Evolutionary conservation across 805 yeast genomes (phyloP), one percentile per base, ranked within the genome.

Genomic region (Ogataea pignaliae): DNA sequence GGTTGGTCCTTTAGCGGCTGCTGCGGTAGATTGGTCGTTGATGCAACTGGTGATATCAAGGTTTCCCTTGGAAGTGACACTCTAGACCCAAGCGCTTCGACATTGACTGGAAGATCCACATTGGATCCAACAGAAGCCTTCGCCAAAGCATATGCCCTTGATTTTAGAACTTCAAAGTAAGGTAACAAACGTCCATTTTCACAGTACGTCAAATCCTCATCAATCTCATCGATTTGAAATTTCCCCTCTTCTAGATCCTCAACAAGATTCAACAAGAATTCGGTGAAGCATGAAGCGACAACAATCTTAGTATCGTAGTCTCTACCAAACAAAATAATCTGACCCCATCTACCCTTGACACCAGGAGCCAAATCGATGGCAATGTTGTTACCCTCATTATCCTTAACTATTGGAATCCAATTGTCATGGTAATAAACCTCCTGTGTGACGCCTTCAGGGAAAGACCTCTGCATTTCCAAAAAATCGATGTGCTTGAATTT

Each of bases 401-500:
- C 99, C 39, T 91, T 88, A 33, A 87, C 79, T 41, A 91, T 65
- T 3, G 99, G 98, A 46, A 91, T 81, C 99, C 99, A 91, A 56
- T 77, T 79, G 3, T 88, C 81, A 63, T 88, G 88, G n/a, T 96
- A 91, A 64, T 88, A 93, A 7, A 81, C 79, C 9, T 77, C 74
- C 60, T 86, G 85, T 37, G 89, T 71, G 11, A 81, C 69, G 6
- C 81, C 83, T 15, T 85, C 85, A 9, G 99, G 99, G 13, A 88
- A 72, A 0, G 93, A 82, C 46, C 73, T 73, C 65, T 84, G 83
- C 61, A 65, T 62, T 34, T 81, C 64, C 53, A 65, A 64, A 50
- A 74, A 71, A 44, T 68, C 66, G 21, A 61, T 59, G 34, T 55
- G 53, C 43, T 48, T 37, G 9, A 41, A 35, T 34, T 48, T 52